A percentile compares a stretch with the other conserved stretches of the same genome.
Conservation (phyloP, 2,329 filamentous ascomycete genomes). For the Lecanosticta acicola region DNA sequence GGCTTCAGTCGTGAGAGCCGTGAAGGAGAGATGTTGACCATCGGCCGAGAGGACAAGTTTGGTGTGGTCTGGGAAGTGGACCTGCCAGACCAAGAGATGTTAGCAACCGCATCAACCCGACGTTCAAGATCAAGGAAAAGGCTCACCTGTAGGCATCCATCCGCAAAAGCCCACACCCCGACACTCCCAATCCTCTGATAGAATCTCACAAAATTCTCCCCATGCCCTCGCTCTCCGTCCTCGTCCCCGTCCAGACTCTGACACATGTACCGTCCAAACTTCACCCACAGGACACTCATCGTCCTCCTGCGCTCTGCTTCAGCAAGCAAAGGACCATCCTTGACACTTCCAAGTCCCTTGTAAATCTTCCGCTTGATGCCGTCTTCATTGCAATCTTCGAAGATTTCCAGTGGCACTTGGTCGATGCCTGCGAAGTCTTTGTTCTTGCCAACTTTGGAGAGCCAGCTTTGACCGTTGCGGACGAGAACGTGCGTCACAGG, state of each 20-base stretch:
- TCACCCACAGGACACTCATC: constrained; percentile 58
- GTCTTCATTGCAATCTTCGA: constrained; percentile 61
- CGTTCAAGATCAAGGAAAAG: neutral
- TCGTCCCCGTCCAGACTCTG: constrained; percentile 40
- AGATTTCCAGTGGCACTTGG: constrained; percentile 58
- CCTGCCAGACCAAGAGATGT: constrained; percentile 41
- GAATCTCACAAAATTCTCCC: constrained; percentile 61
- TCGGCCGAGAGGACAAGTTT: constrained; percentile 73
- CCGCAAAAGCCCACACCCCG: constrained; percentile 73
- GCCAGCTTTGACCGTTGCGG: constrained; percentile 64
- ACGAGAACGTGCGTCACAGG: constrained; percentile 69
- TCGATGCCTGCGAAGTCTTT: constrained; percentile 57
- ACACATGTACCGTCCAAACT: constrained; percentile 66
- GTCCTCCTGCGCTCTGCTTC: constrained; percentile 47
- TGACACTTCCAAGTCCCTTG: constrained; percentile 39
- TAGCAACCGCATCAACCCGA: too few relatives aligned
- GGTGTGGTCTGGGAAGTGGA: constrained; percentile 85
- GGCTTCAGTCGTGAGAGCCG: constrained; percentile 67
- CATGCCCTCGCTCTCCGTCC: constrained; percentile 23
- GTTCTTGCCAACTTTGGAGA: constrained; percentile 36
- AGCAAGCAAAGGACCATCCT: constrained; percentile 26
- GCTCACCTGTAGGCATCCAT: constrained; percentile 68
- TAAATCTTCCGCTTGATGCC: constrained; percentile 57
- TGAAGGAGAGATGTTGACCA: constrained; percentile 72
- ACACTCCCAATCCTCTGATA: constrained; percentile 78